Conservation (phyloP, 2,329 filamentous ascomycete genomes). For the Alternaria gaisen region DNA sequence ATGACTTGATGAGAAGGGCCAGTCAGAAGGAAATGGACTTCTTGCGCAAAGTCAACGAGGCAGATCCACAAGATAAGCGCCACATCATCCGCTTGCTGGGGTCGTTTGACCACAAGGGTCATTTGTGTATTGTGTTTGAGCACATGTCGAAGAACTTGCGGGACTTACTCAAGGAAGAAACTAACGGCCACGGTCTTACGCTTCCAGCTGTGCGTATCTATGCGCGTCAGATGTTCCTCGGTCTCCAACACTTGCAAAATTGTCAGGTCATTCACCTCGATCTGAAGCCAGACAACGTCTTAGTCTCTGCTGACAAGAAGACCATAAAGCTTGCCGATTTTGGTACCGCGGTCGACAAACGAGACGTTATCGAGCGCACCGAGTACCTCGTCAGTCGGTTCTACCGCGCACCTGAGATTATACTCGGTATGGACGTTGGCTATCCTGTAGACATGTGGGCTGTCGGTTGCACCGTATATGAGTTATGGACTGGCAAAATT, state of each 20-base stretch:
- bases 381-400: constrained; percentile 97
- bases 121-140: constrained; percentile 97
- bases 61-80: constrained; percentile 88
- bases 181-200: constrained; percentile 83
- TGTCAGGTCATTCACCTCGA: constrained; percentile 96
- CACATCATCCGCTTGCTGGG: constrained; percentile 89
- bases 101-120: constrained; percentile 91
- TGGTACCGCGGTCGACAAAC: constrained; percentile 91
- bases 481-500: constrained; percentile 97
- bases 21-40: constrained; percentile 96
- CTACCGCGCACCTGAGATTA: constrained; percentile 96
- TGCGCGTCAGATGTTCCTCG: constrained; percentile 92
- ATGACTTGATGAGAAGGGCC: constrained; percentile 91
- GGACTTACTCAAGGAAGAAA: constrained; percentile 92
- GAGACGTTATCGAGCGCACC: constrained; percentile 84
- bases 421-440: constrained; percentile 94
- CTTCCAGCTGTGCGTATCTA: constrained; percentile 86
- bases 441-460: constrained; percentile 98
- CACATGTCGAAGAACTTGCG: constrained; percentile 85
- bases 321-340: constrained; percentile 94
- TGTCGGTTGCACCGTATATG: constrained; percentile 95
- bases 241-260: constrained; percentile 85
- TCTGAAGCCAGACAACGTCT: constrained; percentile 96
- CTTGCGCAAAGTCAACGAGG: constrained; percentile 82
- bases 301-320: constrained; percentile 67